Conservation (phyloP, 306 rosid genomes). For the Vigna angularis region DNA sequence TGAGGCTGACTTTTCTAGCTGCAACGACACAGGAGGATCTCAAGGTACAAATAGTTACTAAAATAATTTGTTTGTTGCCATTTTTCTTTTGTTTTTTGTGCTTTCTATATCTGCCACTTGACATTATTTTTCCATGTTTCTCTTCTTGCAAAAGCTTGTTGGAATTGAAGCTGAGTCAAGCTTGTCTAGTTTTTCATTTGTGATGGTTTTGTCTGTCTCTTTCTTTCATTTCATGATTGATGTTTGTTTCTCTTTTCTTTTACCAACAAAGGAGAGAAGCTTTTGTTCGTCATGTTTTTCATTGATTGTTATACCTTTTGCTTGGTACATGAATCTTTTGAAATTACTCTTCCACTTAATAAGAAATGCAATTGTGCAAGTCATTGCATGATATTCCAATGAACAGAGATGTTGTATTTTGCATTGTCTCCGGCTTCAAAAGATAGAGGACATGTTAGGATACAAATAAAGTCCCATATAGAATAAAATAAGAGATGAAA, state of each 20-base stretch:
- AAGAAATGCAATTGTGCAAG: background rate
- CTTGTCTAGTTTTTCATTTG: background rate
- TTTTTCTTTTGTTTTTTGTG: background rate
- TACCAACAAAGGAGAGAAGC: background rate
- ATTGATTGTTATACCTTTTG: background rate
- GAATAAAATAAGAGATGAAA: no score
- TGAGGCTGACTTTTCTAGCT: conserved; percentile 41
- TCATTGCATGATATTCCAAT: background rate
- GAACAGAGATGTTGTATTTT: background rate
- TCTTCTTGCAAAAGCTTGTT: background rate
- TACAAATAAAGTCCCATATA: no score
- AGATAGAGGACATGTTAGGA: background rate
- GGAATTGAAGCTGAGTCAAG: background rate
- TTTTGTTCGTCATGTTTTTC: conserved; percentile 1
- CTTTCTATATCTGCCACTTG: background rate
- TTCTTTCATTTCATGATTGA: background rate
- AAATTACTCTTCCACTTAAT: background rate
- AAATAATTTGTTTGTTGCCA: background rate
- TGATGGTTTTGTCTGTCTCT: background rate
- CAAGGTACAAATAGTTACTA: conserved; percentile 31
- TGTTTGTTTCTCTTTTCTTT: background rate
- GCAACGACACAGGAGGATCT: conserved; percentile 27
- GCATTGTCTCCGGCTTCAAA: background rate
- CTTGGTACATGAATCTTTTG: background rate
- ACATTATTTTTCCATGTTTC: background rate